phyloP scores from a whole-genome alignment of 768 basidiomycete genomes.

The Sarcodon aspratus region DNA sequence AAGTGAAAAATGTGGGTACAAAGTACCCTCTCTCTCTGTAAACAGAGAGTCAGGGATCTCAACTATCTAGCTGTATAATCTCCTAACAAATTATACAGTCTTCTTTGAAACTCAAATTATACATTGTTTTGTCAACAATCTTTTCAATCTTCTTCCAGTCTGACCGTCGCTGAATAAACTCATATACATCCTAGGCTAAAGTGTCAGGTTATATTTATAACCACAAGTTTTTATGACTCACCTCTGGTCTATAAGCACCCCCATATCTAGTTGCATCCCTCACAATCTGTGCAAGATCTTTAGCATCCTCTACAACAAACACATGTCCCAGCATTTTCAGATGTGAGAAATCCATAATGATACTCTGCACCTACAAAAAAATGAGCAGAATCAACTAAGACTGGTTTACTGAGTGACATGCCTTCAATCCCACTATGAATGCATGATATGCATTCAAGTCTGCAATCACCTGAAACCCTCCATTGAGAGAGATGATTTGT shows the following conservation, averaged over 20 bases:
- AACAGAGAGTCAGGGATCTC: too few relatives aligned
- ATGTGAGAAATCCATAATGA: constrained; percentile 84
- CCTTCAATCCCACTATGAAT: constrained; percentile 83
- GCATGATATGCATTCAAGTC: constrained; percentile 90
- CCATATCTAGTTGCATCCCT: constrained; percentile 93
- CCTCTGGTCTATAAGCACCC: constrained; percentile 90
- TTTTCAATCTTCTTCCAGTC: constrained; percentile 99
- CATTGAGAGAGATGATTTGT: constrained; percentile 89
- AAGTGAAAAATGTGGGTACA: too few relatives aligned
- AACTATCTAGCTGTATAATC: background rate
- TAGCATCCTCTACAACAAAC: constrained; percentile 91
- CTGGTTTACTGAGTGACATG: constrained; percentile 13
- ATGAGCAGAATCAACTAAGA: background rate
- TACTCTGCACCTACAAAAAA: constrained; percentile 46
- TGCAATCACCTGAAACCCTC: constrained; percentile 93
- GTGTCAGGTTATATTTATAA: background rate
- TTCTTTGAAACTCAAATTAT: constrained; percentile 86
- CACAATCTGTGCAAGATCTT: constrained; percentile 93
- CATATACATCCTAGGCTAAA: constrained; percentile 70
- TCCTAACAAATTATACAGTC: constrained; percentile 53
- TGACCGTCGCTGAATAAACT: constrained; percentile 87
- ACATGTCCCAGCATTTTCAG: constrained; percentile 97
- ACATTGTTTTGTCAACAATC: constrained; percentile 91
- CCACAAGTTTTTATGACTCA: constrained; percentile 16
- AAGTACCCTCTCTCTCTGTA: too few relatives aligned